A percentile compares a stretch with the other conserved stretches of the same genome.
Conservation (phyloP, 177 flowering plant species). For the Vitis hybrid region DNA sequence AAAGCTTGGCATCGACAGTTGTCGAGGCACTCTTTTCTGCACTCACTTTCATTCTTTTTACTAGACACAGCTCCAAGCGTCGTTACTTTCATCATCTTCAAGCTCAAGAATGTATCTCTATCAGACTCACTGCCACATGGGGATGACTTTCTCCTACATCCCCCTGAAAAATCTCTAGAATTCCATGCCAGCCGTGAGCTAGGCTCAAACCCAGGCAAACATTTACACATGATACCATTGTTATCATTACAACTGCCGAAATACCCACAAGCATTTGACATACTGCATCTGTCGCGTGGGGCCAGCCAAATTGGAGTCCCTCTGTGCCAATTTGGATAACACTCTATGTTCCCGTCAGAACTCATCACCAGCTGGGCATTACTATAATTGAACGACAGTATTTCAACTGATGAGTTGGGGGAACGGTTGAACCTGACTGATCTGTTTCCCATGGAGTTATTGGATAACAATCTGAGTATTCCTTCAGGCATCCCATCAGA, state of each 20-base stretch:
- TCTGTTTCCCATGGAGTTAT: background rate
- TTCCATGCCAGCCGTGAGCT: constrained; percentile 29
- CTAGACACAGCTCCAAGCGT: constrained; percentile 12
- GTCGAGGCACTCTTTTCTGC: constrained; percentile 29
- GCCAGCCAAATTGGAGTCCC: constrained; percentile 23
- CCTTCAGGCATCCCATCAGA: too few species aligned
- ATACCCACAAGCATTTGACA: constrained; percentile 37
- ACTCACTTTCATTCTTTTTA: constrained; percentile 19
- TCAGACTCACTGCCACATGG: constrained; percentile 10
- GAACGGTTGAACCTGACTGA: constrained; percentile 4
- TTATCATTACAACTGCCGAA: constrained; percentile 35
- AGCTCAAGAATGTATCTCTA: constrained; percentile 24
- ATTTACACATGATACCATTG: constrained; percentile 26
- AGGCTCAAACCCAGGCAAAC: constrained; percentile 46
- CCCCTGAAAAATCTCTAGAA: constrained; percentile 26
- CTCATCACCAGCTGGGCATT: constrained; percentile 28
- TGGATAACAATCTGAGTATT: too few species aligned
- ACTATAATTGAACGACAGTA: background rate
- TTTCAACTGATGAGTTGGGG: constrained; percentile 2
- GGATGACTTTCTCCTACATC: constrained; percentile 31
- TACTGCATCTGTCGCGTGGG: constrained; percentile 34
- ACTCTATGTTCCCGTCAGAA: constrained; percentile 20
- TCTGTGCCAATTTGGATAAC: constrained; percentile 1
- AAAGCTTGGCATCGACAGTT: constrained; percentile 39
- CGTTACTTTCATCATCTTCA: constrained; percentile 31